Evolutionary conservation across 169 alveolate species (phyloP).

Genomic region (Plasmodium gallinaceum): DNA sequence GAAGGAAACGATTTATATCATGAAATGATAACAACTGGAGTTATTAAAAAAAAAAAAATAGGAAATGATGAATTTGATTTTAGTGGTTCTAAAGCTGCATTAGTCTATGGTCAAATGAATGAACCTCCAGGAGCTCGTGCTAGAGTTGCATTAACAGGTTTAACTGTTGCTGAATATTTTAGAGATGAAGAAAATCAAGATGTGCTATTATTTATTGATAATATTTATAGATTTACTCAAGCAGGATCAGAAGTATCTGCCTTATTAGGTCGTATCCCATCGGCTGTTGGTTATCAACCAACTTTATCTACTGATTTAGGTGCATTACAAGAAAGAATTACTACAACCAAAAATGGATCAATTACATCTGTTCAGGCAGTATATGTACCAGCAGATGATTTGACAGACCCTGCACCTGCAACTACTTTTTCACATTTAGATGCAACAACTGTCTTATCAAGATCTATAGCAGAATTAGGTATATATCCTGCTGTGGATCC

Average conservation of each 20-base stretch:
- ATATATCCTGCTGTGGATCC: conserved; percentile 99
- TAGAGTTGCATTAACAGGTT: conserved; percentile 97
- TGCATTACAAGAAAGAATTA: conserved; percentile 96
- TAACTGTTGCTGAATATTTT: conserved; percentile 98
- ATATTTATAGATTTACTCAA: conserved; percentile 97
- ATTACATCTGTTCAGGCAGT: conserved; percentile 99
- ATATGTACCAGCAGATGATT: conserved; percentile 98
- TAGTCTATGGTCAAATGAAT: conserved; percentile 99
- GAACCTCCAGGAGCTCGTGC: conserved; percentile 99
- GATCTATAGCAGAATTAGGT: conserved; percentile 97
- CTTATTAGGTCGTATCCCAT: conserved; percentile 96
- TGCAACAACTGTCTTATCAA: conserved; percentile 97
- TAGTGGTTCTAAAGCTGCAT: conserved; percentile 97
- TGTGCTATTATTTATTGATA: conserved; percentile 96
- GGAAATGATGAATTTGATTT: conserved; percentile 87
- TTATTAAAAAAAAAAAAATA: conserved; percentile 81
- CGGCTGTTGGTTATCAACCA: conserved; percentile 99
- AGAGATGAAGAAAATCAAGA: conserved; percentile 98
- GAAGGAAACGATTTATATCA: conserved; percentile 98
- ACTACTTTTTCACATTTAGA: conserved; percentile 98
- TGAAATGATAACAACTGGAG: conserved; percentile 96
- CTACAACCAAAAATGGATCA: conserved; percentile 98
- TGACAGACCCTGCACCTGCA: conserved; percentile 99
- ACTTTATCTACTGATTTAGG: conserved; percentile 99
- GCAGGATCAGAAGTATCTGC: conserved; percentile 99